Conservation (phyloP, 202 grass and related monocot species). For the Schoenoplectus tabernaemontani region DNA sequence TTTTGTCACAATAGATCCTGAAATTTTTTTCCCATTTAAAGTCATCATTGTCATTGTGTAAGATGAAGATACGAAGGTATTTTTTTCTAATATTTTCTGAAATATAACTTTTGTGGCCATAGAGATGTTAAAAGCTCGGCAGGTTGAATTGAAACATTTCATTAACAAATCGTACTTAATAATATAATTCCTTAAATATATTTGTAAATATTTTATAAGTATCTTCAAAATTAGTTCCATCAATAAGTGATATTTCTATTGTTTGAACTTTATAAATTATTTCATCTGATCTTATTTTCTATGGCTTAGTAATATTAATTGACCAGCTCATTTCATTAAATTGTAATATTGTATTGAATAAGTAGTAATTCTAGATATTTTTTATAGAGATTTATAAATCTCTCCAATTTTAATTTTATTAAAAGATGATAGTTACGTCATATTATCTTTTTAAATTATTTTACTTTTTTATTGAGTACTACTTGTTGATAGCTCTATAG, state of each 20-base stretch:
- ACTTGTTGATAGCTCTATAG: not conserved
- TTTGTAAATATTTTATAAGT: too few species aligned
- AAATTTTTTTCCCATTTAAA: not conserved
- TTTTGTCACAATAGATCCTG: too few species aligned
- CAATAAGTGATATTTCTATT: too few species aligned
- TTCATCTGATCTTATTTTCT: too few species aligned
- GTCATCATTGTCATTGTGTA: not conserved
- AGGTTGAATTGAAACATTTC: too few species aligned
- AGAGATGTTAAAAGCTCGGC: not conserved
- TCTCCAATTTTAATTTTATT: not conserved
- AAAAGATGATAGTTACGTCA: not conserved
- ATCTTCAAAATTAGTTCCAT: too few species aligned
- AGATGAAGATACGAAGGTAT: not conserved
- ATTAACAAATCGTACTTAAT: too few species aligned
- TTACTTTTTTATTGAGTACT: not conserved
- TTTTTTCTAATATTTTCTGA: not conserved
- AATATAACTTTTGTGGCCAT: not conserved
- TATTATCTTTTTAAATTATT: not conserved
- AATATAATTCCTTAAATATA: too few species aligned
- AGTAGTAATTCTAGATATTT: not conserved
- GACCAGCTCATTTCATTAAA: not conserved
- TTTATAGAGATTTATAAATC: not conserved
- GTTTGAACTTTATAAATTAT: too few species aligned
- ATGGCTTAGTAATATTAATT: too few species aligned
- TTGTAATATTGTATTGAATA: not conserved